Evolutionary conservation across 2,329 filamentous ascomycete genomes (phyloP).

Genomic region (Alternaria ventricosa): DNA sequence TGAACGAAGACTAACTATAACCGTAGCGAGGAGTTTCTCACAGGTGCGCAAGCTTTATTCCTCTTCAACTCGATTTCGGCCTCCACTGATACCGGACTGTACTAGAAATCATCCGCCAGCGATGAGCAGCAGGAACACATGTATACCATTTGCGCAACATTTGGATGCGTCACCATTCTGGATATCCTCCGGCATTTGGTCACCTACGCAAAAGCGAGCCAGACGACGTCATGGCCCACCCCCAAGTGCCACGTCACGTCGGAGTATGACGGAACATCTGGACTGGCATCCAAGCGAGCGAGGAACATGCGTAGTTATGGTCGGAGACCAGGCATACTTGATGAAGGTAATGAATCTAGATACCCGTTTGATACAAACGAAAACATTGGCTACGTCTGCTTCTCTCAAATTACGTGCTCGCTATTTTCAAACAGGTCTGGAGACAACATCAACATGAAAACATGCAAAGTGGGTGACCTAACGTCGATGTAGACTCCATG

Average conservation of each 20-base stretch:
- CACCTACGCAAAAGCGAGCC: not conserved
- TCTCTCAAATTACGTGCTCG: not conserved
- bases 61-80: conserved; percentile 61
- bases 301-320: not conserved
- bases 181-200: not conserved
- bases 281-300: not conserved
- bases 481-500: not conserved
- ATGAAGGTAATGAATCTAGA: conserved; percentile 12
- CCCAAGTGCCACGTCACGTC: not conserved
- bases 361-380: conserved; percentile 14
- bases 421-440: not conserved
- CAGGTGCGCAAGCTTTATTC: conserved; percentile 63
- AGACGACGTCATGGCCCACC: not conserved
- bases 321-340: not conserved
- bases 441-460: not conserved
- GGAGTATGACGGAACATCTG: not conserved
- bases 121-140: conserved; percentile 24
- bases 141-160: not conserved
- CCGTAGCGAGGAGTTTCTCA: conserved; percentile 59
- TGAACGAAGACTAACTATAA: conserved; percentile 10
- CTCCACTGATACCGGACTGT: conserved; percentile 59
- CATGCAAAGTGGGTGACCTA: not conserved
- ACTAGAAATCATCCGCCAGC: conserved; percentile 54
- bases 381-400: not conserved
- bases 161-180: not conserved